Percentiles rank a stretch among this genome's conserved stretches.
Evolutionary conservation across 768 basidiomycete species (phyloP).

Genomic region (Epithele typhae): DNA sequence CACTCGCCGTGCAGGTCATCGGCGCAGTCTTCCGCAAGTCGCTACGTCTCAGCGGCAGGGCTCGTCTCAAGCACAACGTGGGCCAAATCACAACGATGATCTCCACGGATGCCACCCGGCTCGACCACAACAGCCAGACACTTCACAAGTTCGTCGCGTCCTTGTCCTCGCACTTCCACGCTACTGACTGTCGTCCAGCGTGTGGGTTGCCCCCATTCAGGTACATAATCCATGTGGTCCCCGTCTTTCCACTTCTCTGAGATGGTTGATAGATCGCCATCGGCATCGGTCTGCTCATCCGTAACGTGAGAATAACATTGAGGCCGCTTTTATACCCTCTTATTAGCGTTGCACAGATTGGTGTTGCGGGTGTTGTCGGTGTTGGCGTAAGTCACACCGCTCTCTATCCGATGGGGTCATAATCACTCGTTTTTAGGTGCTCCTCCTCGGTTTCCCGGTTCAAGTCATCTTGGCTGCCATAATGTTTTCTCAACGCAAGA

Average conservation of each 20-base stretch:
- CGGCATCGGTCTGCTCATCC: slow-evolving; percentile 56
- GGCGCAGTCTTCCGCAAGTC: slow-evolving; percentile 60
- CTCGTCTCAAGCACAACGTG: slow-evolving; percentile 52
- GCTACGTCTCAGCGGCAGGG: slow-evolving; percentile 57
- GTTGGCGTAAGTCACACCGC: slow-evolving; percentile 2
- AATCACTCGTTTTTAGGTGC: slow-evolving; percentile 27
- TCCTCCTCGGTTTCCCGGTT: slow-evolving; percentile 55
- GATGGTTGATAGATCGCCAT: slow-evolving; percentile 44
- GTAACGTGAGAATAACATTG: background rate
- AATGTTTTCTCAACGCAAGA: slow-evolving; percentile 49
- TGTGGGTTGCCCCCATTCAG: slow-evolving; percentile 59
- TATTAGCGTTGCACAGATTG: background rate
- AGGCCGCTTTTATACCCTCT: background rate
- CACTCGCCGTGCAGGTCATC: slow-evolving; percentile 32
- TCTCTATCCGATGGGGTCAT: background rate
- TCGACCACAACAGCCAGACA: slow-evolving; percentile 45
- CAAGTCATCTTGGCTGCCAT: slow-evolving; percentile 48
- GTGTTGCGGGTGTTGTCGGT: slow-evolving; percentile 7
- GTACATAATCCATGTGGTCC: background rate
- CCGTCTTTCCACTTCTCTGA: background rate
- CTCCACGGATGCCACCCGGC: slow-evolving; percentile 53
- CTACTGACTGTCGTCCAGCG: slow-evolving; percentile 28
- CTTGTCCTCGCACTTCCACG: background rate
- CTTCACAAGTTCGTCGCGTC: slow-evolving; percentile 24
- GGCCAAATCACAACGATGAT: slow-evolving; percentile 72